A percentile compares a stretch with the other conserved stretches of the same genome.
These are phyloP conservation scores for Niebla homalea DNA, from an alignment of 495 filamentous ascomycete species.

Conservation along the genomic window DNA sequence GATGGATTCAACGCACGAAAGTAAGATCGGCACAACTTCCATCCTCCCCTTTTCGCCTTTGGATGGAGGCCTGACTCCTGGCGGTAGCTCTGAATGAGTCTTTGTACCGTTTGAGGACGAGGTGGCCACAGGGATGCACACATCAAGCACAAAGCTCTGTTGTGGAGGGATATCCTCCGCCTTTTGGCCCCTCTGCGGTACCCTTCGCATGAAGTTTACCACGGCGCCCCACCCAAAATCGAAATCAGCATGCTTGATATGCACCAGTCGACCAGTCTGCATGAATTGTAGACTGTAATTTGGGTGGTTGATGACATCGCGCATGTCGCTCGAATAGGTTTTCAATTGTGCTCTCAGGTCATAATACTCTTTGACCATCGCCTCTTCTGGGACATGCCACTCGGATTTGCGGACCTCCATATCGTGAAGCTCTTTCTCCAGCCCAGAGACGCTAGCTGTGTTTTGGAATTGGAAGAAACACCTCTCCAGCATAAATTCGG, in stretches of 20 bases:
- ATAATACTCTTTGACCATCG: slow-evolving; percentile 83
- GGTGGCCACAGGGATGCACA: slow-evolving; percentile 58
- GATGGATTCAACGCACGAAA: slow-evolving; percentile 70
- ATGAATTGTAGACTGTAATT: slow-evolving; percentile 69
- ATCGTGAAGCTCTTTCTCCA: slow-evolving; percentile 67
- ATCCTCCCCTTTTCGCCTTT: slow-evolving; percentile 58
- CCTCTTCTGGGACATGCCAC: slow-evolving; percentile 71
- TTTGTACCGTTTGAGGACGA: slow-evolving; percentile 41
- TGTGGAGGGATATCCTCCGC: slow-evolving; percentile 54
- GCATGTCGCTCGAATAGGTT: slow-evolving; percentile 72
- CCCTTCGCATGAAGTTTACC: slow-evolving; percentile 53
- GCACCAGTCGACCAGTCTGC: slow-evolving; percentile 69
- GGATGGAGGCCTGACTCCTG: slow-evolving; percentile 46
- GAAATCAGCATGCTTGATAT: slow-evolving; percentile 58
- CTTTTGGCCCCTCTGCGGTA: slow-evolving; percentile 42
- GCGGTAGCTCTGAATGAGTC: slow-evolving; percentile 45
- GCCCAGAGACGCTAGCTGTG: slow-evolving; percentile 61
- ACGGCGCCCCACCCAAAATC: slow-evolving; percentile 93
- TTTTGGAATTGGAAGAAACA: slow-evolving; percentile 99
- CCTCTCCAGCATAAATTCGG: slow-evolving; percentile 89
- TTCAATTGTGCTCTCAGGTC: slow-evolving; percentile 69
- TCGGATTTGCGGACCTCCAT: slow-evolving; percentile 58
- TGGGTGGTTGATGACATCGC: slow-evolving; percentile 78
- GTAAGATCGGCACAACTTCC: slow-evolving; percentile 73
- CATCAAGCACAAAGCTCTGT: slow-evolving; percentile 66